Conservation (phyloP, 371 early-diverging fungal species). For the Parasitella parasitica region DNA sequence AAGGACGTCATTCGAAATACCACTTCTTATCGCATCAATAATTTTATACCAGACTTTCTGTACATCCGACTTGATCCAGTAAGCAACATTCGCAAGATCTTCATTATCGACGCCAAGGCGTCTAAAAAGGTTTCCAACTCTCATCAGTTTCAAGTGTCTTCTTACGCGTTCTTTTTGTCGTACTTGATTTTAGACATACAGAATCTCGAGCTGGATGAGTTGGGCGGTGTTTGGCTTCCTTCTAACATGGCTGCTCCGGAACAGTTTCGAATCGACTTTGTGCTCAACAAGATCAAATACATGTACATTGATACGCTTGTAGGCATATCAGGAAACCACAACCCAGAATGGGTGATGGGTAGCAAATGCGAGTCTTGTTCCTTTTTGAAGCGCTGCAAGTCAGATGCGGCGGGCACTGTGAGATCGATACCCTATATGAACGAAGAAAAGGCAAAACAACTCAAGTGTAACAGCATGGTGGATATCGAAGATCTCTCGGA, state of each 20-base stretch:
- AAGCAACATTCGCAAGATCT: slow-evolving; percentile 27
- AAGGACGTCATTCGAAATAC: slow-evolving; percentile 22
- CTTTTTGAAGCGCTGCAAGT: slow-evolving; percentile 36
- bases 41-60: slow-evolving; percentile 57
- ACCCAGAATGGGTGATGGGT: slow-evolving; percentile 44
- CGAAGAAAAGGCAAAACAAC: slow-evolving; percentile 21
- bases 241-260: slow-evolving; percentile 24
- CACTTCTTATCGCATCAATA: slow-evolving; percentile 29
- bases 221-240: slow-evolving; percentile 53
- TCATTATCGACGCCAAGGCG: slow-evolving; percentile 57
- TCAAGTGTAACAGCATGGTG: slow-evolving; percentile 14
- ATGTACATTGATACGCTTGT: slow-evolving; percentile 42
- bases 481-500: slow-evolving; percentile 49
- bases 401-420: slow-evolving; percentile 36
- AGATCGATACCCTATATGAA: slow-evolving; percentile 36
- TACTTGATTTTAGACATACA: slow-evolving; percentile 41
- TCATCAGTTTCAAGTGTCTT: slow-evolving; percentile 58
- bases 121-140: slow-evolving; percentile 37
- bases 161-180: slow-evolving; percentile 47
- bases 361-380: slow-evolving; percentile 44
- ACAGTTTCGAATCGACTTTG: slow-evolving; percentile 46
- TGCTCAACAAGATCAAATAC: slow-evolving; percentile 39
- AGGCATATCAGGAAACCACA: slow-evolving; percentile 22
- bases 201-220: slow-evolving; percentile 38
- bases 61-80: slow-evolving; percentile 34